Percentiles rank a stretch among this genome's conserved stretches.
Evolutionary conservation across 2,329 filamentous ascomycete species (phyloP).

Genomic region (Aspergillus sp.): DNA sequence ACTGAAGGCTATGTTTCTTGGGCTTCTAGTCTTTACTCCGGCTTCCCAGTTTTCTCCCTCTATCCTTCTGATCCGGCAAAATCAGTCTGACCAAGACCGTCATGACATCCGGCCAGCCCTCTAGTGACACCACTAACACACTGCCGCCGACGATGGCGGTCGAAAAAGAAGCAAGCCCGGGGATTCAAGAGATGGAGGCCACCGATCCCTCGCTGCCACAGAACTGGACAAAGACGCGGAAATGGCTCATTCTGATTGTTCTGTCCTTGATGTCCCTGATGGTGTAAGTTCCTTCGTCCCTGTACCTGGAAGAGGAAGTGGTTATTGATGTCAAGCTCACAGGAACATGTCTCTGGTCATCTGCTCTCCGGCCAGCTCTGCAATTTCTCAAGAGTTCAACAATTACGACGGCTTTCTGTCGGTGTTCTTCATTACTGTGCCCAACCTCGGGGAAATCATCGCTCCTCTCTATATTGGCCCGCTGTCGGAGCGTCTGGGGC

Average conservation of each 20-base stretch:
- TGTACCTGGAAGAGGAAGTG: background rate
- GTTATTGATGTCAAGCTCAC: background rate
- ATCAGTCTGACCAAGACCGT: background rate
- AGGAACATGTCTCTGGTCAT: conserved; percentile 7
- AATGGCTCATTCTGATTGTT: conserved; percentile 3
- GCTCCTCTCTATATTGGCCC: conserved; percentile 4
- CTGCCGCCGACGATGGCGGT: background rate
- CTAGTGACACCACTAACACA: background rate
- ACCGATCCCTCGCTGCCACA: conserved; percentile 2
- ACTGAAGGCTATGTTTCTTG: background rate
- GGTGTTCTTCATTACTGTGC: conserved; percentile 2
- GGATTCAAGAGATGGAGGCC: background rate
- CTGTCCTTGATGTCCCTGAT: conserved; percentile 6
- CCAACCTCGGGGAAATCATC: conserved; percentile 3
- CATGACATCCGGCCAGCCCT: background rate
- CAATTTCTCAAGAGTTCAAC: background rate
- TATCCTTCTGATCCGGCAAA: background rate
- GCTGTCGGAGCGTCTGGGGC: conserved; percentile 4
- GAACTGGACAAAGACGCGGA: conserved; percentile 4
- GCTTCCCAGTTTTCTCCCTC: background rate
- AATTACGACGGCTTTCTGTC: conserved; percentile 1
- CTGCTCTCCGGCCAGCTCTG: conserved; percentile 4
- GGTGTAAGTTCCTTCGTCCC: background rate
- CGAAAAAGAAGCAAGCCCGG: background rate
- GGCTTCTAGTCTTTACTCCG: background rate